Base-by-base conservation (phyloP, 2,329 filamentous ascomycete species). In the Alternaria panax region DNA sequence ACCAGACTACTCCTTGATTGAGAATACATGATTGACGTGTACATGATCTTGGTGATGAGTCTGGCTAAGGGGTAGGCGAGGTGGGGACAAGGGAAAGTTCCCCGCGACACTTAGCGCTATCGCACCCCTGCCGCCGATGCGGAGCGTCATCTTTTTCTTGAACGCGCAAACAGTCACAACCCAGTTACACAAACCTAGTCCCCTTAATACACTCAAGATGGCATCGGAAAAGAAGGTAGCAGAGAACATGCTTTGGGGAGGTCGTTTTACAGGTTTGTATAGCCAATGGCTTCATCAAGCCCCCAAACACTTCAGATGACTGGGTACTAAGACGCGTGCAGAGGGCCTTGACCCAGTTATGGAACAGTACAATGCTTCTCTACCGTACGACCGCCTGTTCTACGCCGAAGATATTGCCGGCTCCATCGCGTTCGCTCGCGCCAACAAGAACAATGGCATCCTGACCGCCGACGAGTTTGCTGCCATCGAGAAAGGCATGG, bases 291-390 rank as follows among this genome's bases (percentile, higher is more conserved):
- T 18, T 28, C 16, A 34, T 51, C 45, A 43, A 24, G 14, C 16
- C n/a, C 14, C 3, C 2, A 14, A 22, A 32, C 20, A 51, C 30
- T 27, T 38, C 40, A 25, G 20, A 28, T 43, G 48, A 59, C 46
- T 57, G 42, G 8, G 61, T 57, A 18, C 64, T 70, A 42, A 71
- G 32, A 34, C n/a, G 32, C 27, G 34, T 38, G 40, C 70, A 91
- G 91, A 92, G 82, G 90, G 87, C 69, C 87, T 94, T 67, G 92
- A 96, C 80, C 91, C 92, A 54, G 85, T 96, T 52, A 96, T 96
- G 92, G 85, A 88, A 62, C 84, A 90, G 67, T 96, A 94, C 83
- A 96, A 96, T 78, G 88, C 89, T 71, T 90, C 87, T 54, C 90
- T 96, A 68, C 87, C 87, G 75, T 93, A 90, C 79, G 92, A 96